Conservation (phyloP, 257 asterid species). For the Petunia secreta region DNA sequence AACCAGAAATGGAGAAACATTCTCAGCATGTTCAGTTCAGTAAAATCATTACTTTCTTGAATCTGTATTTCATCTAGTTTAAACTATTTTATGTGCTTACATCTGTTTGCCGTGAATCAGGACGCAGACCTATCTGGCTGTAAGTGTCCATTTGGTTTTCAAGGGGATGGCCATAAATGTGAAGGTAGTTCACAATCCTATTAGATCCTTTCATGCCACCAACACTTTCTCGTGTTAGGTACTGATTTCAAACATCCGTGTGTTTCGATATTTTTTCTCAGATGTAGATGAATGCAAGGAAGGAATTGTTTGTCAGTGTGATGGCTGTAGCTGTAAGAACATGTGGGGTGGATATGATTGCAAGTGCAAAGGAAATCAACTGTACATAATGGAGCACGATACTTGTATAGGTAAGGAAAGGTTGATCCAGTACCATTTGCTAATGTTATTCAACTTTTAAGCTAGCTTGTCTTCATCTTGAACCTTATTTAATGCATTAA, state of each 20-base stretch:
- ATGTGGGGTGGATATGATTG: constrained; percentile 88
- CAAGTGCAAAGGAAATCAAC: constrained; percentile 62
- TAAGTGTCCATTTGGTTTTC: constrained; percentile 76
- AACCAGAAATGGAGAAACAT: constrained; percentile 50
- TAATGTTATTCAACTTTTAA: not conserved
- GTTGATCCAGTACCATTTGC: not conserved
- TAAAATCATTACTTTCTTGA: constrained; percentile 20
- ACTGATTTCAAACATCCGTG: not conserved
- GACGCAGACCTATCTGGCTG: constrained; percentile 73
- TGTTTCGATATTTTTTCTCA: constrained; percentile 30
- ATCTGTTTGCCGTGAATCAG: constrained; percentile 39
- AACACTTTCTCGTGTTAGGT: not conserved
- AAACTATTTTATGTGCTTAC: not conserved
- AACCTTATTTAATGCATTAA: too few relatives aligned
- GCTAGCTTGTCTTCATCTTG: not conserved
- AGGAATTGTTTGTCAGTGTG: constrained; percentile 66
- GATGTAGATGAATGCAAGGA: constrained; percentile 87
- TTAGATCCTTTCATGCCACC: not conserved
- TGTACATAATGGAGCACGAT: constrained; percentile 80
- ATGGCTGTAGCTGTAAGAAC: constrained; percentile 85
- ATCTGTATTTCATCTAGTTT: not conserved
- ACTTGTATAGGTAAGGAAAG: constrained; percentile 70
- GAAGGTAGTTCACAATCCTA: constrained; percentile 46
- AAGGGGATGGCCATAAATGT: constrained; percentile 79
- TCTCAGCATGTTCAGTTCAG: constrained; percentile 83